These are phyloP conservation scores for Scedosporium apiospermum DNA, from an alignment of 2,329 filamentous ascomycete species.

Conservation along the genomic window DNA sequence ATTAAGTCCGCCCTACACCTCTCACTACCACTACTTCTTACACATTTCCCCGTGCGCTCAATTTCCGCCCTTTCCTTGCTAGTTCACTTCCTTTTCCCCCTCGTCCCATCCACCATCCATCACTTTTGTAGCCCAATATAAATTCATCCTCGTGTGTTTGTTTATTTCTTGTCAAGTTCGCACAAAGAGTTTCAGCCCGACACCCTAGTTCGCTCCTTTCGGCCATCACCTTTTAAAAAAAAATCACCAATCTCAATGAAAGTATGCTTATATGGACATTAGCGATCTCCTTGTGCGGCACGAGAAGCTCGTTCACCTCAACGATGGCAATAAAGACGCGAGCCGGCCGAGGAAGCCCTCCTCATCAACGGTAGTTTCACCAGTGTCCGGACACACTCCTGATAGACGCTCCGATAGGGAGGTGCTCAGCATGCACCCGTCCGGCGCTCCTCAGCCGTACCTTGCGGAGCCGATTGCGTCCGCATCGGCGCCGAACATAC, in stretches of 20 bases:
- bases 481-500: slow-evolving; percentile 9
- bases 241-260: slow-evolving; percentile 12
- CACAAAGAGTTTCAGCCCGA: not conserved
- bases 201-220: slow-evolving; percentile 8
- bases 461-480: slow-evolving; percentile 13
- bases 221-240: not conserved
- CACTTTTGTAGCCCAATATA: not conserved
- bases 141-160: not conserved
- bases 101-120: not conserved
- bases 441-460: slow-evolving; percentile 9
- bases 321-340: slow-evolving; percentile 47
- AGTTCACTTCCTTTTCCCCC: not conserved
- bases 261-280: slow-evolving; percentile 48
- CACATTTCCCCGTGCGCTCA: slow-evolving; percentile 6
- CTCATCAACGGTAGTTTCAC: slow-evolving; percentile 17
- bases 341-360: slow-evolving; percentile 42
- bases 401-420: slow-evolving; percentile 38
- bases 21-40: slow-evolving; percentile 9
- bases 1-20: slow-evolving; percentile 1
- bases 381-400: slow-evolving; percentile 12
- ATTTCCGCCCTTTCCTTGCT: slow-evolving; percentile 3
- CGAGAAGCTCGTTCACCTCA: slow-evolving; percentile 55
- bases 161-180: too few species aligned
- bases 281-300: slow-evolving; percentile 55
- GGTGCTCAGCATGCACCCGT: slow-evolving; percentile 31